Evolutionary conservation across 2,329 filamentous ascomycete genomes (phyloP).

Genomic region (Cladosporium sp.): DNA sequence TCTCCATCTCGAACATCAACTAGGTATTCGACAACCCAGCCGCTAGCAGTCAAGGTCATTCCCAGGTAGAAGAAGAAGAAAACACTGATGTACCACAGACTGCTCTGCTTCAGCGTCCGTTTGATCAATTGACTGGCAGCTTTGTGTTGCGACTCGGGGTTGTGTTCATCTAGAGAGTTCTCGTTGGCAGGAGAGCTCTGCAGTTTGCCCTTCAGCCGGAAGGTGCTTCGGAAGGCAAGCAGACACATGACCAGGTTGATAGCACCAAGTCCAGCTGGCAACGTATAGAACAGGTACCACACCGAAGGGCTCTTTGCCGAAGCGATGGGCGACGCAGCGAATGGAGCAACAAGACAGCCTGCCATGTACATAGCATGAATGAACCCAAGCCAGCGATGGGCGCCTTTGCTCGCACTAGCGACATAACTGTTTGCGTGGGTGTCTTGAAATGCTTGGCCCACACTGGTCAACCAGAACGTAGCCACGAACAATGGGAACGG

Average conservation of each 20-base stretch:
- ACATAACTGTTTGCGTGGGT: conserved; percentile 66
- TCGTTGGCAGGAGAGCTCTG: not conserved
- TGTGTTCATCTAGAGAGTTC: conserved; percentile 27
- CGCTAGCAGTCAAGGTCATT: conserved; percentile 57
- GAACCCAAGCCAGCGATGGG: conserved; percentile 27
- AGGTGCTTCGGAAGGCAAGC: conserved; percentile 25
- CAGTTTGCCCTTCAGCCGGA: conserved; percentile 51
- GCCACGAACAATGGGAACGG: conserved; percentile 60
- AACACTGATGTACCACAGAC: conserved; percentile 60
- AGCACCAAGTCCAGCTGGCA: conserved; percentile 25
- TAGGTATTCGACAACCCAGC: conserved; percentile 68
- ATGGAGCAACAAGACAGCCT: conserved; percentile 24
- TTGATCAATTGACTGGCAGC: conserved; percentile 49
- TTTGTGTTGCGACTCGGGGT: conserved; percentile 21
- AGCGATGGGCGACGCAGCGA: conserved; percentile 27
- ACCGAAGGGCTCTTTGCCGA: conserved; percentile 15
- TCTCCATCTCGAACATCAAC: conserved; percentile 61
- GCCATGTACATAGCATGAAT: conserved; percentile 28
- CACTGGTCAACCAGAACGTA: conserved; percentile 60
- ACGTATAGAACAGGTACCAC: conserved; percentile 28
- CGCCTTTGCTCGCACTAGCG: conserved; percentile 13
- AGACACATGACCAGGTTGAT: conserved; percentile 25
- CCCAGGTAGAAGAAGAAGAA: conserved; percentile 68
- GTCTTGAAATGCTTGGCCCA: conserved; percentile 66
- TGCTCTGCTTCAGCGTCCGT: conserved; percentile 47